phyloP scores from a whole-genome alignment of 2,329 filamentous ascomycete species.

The Clonostachys chloroleuca region DNA sequence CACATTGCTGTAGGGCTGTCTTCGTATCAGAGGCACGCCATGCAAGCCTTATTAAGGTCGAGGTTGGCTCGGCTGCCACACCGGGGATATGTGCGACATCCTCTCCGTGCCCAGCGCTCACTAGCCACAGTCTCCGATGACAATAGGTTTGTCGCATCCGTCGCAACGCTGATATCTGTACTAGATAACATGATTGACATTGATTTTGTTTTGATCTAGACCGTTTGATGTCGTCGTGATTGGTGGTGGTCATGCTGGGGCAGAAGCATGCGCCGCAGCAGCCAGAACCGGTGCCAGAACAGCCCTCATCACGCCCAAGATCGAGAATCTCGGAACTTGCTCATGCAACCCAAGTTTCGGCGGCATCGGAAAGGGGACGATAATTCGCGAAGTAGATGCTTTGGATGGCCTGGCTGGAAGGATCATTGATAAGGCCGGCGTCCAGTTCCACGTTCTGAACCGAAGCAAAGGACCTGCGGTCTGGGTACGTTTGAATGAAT shows the following conservation, averaged over 20 bases:
- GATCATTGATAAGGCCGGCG: conserved; percentile 87
- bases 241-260: conserved; percentile 91
- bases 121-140: conserved; percentile 5
- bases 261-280: conserved; percentile 88
- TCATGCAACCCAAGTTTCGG: conserved; percentile 97
- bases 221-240: conserved; percentile 92
- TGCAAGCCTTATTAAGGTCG: neutral
- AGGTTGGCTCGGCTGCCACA: neutral
- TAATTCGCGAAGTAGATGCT: conserved; percentile 91
- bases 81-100: neutral
- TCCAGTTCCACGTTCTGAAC: conserved; percentile 93
- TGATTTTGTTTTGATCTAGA: conserved; percentile 28
- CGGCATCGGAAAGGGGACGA: conserved; percentile 97
- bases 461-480: conserved; percentile 88
- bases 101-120: neutral
- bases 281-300: conserved; percentile 86
- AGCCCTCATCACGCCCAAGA: conserved; percentile 81
- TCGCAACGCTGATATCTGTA: neutral
- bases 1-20: too few species aligned
- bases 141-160: conserved; percentile 2
- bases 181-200: neutral
- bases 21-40: neutral
- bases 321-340: conserved; percentile 88
- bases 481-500: conserved; percentile 50
- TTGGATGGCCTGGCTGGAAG: conserved; percentile 85